Percentiles rank a stretch among this genome's conserved stretches.
Conservation (phyloP, 2,329 filamentous ascomycete genomes). For the Exophiala oligosperma region DNA sequence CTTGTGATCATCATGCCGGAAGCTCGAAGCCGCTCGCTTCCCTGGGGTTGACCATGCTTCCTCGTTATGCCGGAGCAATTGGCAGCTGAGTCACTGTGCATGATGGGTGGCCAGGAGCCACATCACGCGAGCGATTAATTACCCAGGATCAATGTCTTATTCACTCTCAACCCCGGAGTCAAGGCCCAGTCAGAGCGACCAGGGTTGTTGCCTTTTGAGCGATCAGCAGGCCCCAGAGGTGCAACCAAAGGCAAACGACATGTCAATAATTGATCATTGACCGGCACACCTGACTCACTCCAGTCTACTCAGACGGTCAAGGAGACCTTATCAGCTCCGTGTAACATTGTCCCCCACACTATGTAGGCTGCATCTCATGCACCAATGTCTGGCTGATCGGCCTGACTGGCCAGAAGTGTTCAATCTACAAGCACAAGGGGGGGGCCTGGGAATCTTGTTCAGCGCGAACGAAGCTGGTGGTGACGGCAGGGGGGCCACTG, state of each 20-base stretch:
- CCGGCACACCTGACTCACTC: not conserved
- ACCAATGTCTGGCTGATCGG: not conserved
- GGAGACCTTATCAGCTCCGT: conserved; percentile 14
- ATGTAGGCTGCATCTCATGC: conserved; percentile 13
- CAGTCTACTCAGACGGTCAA: not conserved
- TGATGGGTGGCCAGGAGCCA: not conserved
- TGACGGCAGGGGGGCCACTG: too few relatives aligned
- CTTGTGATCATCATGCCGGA: too few relatives aligned
- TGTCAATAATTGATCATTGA: not conserved
- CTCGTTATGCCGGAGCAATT: not conserved
- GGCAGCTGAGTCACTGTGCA: not conserved
- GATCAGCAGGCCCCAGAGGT: not conserved
- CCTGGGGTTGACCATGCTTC: not conserved
- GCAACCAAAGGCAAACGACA: not conserved
- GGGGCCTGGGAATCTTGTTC: not conserved
- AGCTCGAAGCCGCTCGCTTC: too few relatives aligned
- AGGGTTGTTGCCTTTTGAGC: not conserved
- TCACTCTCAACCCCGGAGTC: not conserved
- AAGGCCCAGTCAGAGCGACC: not conserved
- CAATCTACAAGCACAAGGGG: not conserved
- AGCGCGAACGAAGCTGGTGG: not conserved
- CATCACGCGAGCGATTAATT: too few relatives aligned
- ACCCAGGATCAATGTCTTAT: not conserved
- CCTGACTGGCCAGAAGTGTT: not conserved
- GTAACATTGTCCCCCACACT: conserved; percentile 21